Conservation (phyloP, 2,329 filamentous ascomycete genomes). For the Apiospora saccharicola region DNA sequence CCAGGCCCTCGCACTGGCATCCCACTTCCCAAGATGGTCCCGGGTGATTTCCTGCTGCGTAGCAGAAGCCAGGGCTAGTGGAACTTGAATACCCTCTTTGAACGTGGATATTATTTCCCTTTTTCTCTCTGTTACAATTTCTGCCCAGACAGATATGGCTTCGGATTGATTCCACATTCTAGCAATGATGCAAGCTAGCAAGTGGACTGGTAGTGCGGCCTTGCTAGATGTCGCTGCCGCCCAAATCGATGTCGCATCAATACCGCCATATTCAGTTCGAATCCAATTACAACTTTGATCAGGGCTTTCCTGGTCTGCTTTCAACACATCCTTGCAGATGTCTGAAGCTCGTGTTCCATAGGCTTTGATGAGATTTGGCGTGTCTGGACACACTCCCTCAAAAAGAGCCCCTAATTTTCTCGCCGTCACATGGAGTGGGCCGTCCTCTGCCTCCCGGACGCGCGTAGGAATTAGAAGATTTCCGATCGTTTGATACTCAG, state of each 20-base stretch:
- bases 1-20: constrained; percentile 44
- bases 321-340: not conserved
- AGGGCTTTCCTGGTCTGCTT: not conserved
- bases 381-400: not conserved
- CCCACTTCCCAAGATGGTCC: constrained; percentile 39
- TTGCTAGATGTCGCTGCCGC: constrained; percentile 42
- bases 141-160: constrained; percentile 44
- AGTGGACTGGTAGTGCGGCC: constrained; percentile 36
- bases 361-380: not conserved
- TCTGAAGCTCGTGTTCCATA: not conserved
- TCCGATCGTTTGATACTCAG: not conserved
- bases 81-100: not conserved
- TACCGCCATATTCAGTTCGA: not conserved
- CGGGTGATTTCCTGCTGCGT: constrained; percentile 33
- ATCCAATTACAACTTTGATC: not conserved
- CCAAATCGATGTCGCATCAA: constrained; percentile 37
- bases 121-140: constrained; percentile 36
- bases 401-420: not conserved
- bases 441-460: not conserved
- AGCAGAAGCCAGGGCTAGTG: not conserved
- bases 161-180: constrained; percentile 38
- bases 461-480: rapidly evolving
- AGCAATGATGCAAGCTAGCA: constrained; percentile 47
- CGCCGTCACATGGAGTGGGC: not conserved
- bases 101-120: constrained; percentile 27